These are phyloP conservation scores for Agaricus blazei DNA, from an alignment of 768 basidiomycete species.

Conservation along the genomic window DNA sequence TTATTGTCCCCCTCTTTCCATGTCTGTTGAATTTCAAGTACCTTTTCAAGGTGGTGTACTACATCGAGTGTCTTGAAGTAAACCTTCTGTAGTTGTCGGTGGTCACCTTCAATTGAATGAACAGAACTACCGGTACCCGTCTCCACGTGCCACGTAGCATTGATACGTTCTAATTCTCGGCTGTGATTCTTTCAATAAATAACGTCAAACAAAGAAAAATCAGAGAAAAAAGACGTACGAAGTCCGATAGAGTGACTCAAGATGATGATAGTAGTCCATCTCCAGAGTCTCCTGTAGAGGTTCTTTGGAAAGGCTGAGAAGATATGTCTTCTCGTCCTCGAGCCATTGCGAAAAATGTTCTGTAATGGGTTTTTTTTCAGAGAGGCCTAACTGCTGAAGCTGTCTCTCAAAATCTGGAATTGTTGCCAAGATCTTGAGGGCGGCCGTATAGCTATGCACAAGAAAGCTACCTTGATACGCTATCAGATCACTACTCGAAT, in stretches of 20 bases:
- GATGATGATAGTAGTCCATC: slow-evolving; percentile 17
- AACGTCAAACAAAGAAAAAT: neutral
- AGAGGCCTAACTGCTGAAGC: too few species aligned
- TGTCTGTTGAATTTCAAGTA: slow-evolving; percentile 7
- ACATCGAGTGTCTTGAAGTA: neutral
- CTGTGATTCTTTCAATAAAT: too few species aligned
- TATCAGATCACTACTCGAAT: too few species aligned
- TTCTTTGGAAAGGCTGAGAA: slow-evolving; percentile 10
- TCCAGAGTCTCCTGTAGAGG: slow-evolving; percentile 12
- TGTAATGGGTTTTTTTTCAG: too few species aligned
- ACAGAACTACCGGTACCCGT: too few species aligned
- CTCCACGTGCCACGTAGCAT: too few species aligned
- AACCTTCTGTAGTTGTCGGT: neutral
- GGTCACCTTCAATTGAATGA: neutral
- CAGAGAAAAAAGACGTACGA: slow-evolving; percentile 10
- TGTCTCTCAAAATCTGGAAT: too few species aligned
- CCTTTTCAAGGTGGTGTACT: slow-evolving; percentile 12
- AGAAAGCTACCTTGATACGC: too few species aligned
- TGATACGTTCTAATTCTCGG: neutral
- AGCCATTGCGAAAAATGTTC: slow-evolving; percentile 11
- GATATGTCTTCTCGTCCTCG: slow-evolving; percentile 13
- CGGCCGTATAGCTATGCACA: too few species aligned
- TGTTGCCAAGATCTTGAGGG: too few species aligned
- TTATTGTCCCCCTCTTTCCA: slow-evolving; percentile 12
- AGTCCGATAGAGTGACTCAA: slow-evolving; percentile 1